Evolutionary conservation across 768 basidiomycete genomes (phyloP).

Genomic region (Ramaria sp.): DNA sequence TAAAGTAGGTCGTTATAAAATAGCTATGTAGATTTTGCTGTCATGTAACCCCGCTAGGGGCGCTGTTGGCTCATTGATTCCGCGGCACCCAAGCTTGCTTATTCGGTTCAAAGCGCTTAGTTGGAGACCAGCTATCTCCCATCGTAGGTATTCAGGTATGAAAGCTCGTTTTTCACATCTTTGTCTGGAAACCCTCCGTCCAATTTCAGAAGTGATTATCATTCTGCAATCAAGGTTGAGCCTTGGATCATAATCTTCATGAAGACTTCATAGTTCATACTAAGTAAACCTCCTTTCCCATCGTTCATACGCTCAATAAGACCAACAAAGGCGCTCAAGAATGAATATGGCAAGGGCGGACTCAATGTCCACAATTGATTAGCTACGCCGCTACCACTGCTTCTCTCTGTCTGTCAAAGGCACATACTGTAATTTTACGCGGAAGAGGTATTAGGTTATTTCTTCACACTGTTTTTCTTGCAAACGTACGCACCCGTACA

Average conservation of each 20-base stretch:
- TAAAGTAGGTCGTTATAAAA: background rate
- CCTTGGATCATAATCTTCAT: background rate
- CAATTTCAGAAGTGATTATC: too few relatives aligned
- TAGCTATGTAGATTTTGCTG: background rate
- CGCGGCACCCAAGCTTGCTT: background rate
- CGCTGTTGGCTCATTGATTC: background rate
- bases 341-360: background rate
- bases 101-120: background rate
- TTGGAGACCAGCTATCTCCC: background rate
- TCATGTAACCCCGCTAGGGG: constrained; percentile 1
- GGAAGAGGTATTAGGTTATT: background rate
- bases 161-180: background rate
- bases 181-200: background rate
- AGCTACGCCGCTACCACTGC: constrained; percentile 1
- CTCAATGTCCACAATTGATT: background rate
- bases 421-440: constrained; percentile 44
- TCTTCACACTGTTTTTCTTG: background rate
- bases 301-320: too few relatives aligned
- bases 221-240: too few relatives aligned
- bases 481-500: constrained; percentile 55
- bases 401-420: constrained; percentile 45
- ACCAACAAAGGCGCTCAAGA: background rate
- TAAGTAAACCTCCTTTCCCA: too few relatives aligned
- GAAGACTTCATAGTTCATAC: too few relatives aligned
- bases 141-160: background rate